Conservation (phyloP, 2,329 filamentous ascomycete species). For the Fusarium caatingaense region DNA sequence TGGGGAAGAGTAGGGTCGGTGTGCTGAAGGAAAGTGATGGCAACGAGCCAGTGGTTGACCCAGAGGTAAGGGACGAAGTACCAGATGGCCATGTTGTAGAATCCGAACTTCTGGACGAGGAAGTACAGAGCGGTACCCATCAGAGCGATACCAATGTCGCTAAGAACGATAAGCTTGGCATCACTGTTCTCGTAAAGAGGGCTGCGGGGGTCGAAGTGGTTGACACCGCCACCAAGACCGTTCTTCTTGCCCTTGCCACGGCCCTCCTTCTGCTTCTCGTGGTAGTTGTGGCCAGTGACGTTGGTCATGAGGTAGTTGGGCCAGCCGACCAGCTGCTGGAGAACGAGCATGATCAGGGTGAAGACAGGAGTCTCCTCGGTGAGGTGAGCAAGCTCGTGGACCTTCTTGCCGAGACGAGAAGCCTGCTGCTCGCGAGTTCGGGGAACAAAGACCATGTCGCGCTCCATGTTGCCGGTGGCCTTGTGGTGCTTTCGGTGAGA, state of each 20-base stretch:
- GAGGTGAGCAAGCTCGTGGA: conserved; percentile 87
- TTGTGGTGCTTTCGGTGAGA: conserved; percentile 99
- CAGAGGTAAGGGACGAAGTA: conserved; percentile 95
- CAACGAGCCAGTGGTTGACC: conserved; percentile 99
- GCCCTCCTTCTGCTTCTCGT: conserved; percentile 90
- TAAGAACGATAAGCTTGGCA: conserved; percentile 85
- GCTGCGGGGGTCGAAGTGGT: conserved; percentile 91
- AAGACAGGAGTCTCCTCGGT: conserved; percentile 93
- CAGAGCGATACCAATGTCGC: conserved; percentile 82
- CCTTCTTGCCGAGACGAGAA: conserved; percentile 75
- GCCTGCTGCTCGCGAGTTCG: conserved; percentile 88
- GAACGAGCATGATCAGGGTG: conserved; percentile 78
- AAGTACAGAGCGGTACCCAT: conserved; percentile 70
- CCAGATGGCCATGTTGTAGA: conserved; percentile 90
- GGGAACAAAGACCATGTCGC: conserved; percentile 99
- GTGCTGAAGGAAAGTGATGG: conserved; percentile 97
- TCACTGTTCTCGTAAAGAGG: conserved; percentile 94
- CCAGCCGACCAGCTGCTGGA: conserved; percentile 94
- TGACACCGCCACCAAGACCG: conserved; percentile 82
- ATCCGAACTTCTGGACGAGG: conserved; percentile 83
- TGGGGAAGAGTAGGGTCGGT: conserved; percentile 94
- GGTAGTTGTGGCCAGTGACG: conserved; percentile 95
- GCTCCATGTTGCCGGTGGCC: conserved; percentile 95
- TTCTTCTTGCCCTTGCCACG: conserved; percentile 94
- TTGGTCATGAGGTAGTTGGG: conserved; percentile 91